Base-by-base conservation (phyloP, 169 alveolate genomes). In the Plasmodium berghei region DNA sequence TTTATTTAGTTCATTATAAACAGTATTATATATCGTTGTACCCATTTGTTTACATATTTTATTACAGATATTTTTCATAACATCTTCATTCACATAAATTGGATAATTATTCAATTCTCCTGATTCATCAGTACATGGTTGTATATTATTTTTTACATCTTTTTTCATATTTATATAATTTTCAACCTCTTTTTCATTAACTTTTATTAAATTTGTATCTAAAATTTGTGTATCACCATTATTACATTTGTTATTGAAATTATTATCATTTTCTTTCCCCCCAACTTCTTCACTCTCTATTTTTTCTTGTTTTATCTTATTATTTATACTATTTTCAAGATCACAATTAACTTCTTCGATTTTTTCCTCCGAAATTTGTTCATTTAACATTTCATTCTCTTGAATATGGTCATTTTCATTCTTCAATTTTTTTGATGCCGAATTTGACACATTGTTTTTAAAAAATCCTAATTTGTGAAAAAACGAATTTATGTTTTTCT, bases 381-480 rank as follows among this genome's bases (percentile, higher is more conserved):
- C 67, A 49, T 49, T 73, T 14, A 45, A 9, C 54, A 1, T 16
- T 28, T 14, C 49, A 28, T 63, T 20, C 9, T 62, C 16, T 20
- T 20, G n/a, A 62, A 8, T 2, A 62, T 9, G 1, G 16, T 4
- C 42, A 34, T 5, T 34, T 34, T 34, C 42, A 34, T 34, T 34
- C 42, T 34, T 1, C 10, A 14, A 12, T 4, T 52, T 52, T 1
- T 16, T 16, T 2, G n/a, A 62, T 9, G n/a, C 20, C 24, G 26
- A 9, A 10, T 5, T 10, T 24, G 85, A 5, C 1, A 46, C 14
- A 10, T 67, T 59, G 34, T 18, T 55, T n/a, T 63, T 77, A 64
- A 77, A 77, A 40, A 77, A 77, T 16, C 89, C 89, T 64, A 77
- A 52, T 28, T 77, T 62, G n/a, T 77, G 77, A 5, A 77, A 45